Base-by-base conservation (phyloP, 371 early-diverging fungal genomes). In the Chytridiales sp. region DNA sequence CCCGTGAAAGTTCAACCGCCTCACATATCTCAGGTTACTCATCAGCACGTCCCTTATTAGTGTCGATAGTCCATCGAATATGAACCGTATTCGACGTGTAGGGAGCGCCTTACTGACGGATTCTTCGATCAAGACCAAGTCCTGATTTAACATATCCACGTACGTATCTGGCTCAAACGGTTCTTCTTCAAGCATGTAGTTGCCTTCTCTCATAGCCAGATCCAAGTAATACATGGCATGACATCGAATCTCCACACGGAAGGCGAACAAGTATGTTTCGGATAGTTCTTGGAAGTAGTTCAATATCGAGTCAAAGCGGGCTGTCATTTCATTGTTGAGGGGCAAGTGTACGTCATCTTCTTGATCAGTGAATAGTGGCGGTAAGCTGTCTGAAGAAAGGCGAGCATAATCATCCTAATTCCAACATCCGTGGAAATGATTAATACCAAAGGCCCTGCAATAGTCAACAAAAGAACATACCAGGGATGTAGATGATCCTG, bases 161-260 rank as follows among this genome's bases (percentile, higher is more conserved):
- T 92, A 94, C 58, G 87, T 86, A 67, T 95, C 95, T 6, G 94
- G 94, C 55, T 92, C 91, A 41, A 72, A 71, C 0, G 88, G 77
- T 43, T 87, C 86, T 41, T 85, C 86, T 31, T 86, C 89, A 21
- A 91, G 67, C 47, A 74, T 72, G 61, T 91, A 91, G 42, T 84
- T 84, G 8, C 90, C 89, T 79, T 94, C 95, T n/a, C 94, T 82
- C 41, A 89, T 84, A 3, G 92, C 93, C 72, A 94, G 77, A 64
- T 95, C 94, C 51, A 94, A 69, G 59, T 88, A 93, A 61, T 90
- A 92, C 74, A 93, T 83, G 38, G 88, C 80, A 70, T 93, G 94
- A 47, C 90, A 87, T 17, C 93, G 83, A 22, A 89, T 75, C 70
- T 95, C 96, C 21, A 93, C 75, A 34, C 92, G 79, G 22, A 95